phyloP scores from a whole-genome alignment of 179 eudicot genomes.

The Heliamphora ciliata region DNA sequence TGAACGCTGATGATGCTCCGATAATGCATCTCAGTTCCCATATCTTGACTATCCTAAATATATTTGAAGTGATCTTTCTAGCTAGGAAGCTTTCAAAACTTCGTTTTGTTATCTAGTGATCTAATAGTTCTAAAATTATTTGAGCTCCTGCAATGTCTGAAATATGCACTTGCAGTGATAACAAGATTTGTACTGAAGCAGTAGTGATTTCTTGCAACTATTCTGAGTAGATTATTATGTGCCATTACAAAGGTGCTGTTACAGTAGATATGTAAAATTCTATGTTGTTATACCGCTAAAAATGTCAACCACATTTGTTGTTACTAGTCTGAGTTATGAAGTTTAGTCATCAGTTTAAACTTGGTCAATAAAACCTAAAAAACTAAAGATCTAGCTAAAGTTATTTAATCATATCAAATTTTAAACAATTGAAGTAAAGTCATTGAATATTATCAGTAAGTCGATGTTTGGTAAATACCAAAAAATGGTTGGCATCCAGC shows the following conservation, averaged over 20 bases:
- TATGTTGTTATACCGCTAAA: neutral
- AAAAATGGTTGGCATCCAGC: conserved; percentile 11
- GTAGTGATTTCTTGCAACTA: neutral
- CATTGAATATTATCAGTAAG: neutral
- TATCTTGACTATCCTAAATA: too few relatives aligned
- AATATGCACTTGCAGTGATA: too few relatives aligned
- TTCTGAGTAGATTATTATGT: neutral
- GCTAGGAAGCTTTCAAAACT: too few relatives aligned
- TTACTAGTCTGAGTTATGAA: neutral
- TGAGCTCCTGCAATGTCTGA: too few relatives aligned
- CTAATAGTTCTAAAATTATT: too few relatives aligned
- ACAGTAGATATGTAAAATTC: neutral
- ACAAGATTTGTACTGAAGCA: neutral
- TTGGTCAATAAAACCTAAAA: neutral
- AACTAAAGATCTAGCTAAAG: neutral
- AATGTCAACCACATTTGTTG: neutral
- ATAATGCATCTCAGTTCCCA: neutral
- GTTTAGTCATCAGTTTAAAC: neutral
- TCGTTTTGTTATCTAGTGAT: too few relatives aligned
- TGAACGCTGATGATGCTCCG: neutral
- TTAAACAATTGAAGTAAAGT: neutral
- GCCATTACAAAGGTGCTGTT: neutral
- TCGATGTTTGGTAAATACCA: neutral
- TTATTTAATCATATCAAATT: neutral
- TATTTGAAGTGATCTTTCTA: too few relatives aligned